Percentiles rank a stretch among this genome's conserved stretches.
phyloP scores from a whole-genome alignment of 2,329 filamentous ascomycete species.

The Sporothrix sp. region DNA sequence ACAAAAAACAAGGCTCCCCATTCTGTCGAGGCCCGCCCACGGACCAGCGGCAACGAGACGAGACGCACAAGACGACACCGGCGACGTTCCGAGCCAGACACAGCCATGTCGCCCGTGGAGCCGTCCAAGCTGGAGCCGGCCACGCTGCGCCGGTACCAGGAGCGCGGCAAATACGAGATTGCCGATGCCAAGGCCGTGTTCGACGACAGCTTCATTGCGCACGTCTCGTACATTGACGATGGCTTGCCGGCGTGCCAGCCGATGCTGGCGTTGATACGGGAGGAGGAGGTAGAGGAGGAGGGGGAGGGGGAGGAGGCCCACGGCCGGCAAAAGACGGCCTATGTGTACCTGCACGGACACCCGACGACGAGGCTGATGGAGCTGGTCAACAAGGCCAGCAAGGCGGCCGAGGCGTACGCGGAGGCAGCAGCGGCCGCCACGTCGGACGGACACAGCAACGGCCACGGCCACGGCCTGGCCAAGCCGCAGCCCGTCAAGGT shows the following conservation, averaged over 20 bases:
- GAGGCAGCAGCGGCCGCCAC: not conserved
- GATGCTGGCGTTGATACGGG: constrained; percentile 15
- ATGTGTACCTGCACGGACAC: constrained; percentile 17
- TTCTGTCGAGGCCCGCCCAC: too few relatives aligned
- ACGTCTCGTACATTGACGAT: constrained; percentile 16
- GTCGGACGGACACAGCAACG: not conserved
- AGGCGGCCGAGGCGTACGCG: not conserved
- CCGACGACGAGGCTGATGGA: constrained; percentile 16
- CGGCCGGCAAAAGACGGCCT: not conserved
- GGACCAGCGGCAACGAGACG: not conserved
- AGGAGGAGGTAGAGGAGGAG: constrained; percentile 9
- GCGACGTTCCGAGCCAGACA: too few relatives aligned
- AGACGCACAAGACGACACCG: not conserved
- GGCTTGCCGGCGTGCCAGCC: constrained; percentile 16
- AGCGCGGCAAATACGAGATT: constrained; percentile 15
- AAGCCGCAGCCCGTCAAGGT: constrained; percentile 13
- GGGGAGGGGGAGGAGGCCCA: not conserved
- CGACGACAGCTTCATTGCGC: constrained; percentile 16
- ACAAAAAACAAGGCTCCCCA: too few relatives aligned
- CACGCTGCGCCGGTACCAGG: constrained; percentile 12
- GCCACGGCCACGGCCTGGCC: not conserved
- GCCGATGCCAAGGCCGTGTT: constrained; percentile 14
- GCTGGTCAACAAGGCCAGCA: constrained; percentile 14
- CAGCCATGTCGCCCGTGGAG: too few relatives aligned
- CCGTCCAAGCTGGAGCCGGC: constrained; percentile 12